A percentile compares a stretch with the other conserved stretches of the same genome.
These are phyloP conservation scores for Microsporum audouinii DNA, from an alignment of 2,329 filamentous ascomycete species.

Conservation along the genomic window DNA sequence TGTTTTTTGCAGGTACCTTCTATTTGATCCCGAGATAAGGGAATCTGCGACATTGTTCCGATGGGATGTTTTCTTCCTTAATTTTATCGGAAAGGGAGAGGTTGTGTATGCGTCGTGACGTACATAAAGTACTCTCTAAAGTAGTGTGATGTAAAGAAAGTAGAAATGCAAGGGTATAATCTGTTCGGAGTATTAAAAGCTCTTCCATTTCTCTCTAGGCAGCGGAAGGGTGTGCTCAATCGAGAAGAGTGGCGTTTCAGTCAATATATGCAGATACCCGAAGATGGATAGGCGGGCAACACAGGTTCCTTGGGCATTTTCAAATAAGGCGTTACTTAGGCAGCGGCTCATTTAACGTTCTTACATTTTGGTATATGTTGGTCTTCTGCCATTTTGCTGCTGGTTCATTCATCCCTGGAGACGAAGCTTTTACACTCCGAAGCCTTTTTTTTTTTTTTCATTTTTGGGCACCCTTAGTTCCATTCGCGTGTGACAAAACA, in stretches of 20 bases:
- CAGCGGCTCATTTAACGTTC: slow-evolving; percentile 4
- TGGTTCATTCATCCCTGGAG: not conserved
- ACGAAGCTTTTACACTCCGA: not conserved
- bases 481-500: not conserved
- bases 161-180: not conserved
- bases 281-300: slow-evolving; percentile 1
- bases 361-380: not conserved
- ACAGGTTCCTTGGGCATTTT: slow-evolving; percentile 4
- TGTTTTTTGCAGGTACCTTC: not conserved
- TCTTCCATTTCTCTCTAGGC: not conserved
- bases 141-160: not conserved
- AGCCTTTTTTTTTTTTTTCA: not conserved
- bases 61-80: not conserved
- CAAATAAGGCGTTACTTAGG: slow-evolving; percentile 7
- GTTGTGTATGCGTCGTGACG: not conserved
- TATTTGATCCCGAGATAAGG: not conserved
- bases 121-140: slow-evolving; percentile 5
- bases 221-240: slow-evolving; percentile 5
- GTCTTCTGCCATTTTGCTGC: not conserved
- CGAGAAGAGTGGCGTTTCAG: slow-evolving; percentile 10
- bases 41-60: slow-evolving; percentile 6
- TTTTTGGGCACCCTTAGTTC: not conserved
- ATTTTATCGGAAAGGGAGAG: not conserved
- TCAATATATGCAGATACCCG: slow-evolving; percentile 10
- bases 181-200: not conserved